Evolutionary conservation across 1,284 basidiomycete species (phyloP).

Genomic region (Tetrapyrgos nigripes): DNA sequence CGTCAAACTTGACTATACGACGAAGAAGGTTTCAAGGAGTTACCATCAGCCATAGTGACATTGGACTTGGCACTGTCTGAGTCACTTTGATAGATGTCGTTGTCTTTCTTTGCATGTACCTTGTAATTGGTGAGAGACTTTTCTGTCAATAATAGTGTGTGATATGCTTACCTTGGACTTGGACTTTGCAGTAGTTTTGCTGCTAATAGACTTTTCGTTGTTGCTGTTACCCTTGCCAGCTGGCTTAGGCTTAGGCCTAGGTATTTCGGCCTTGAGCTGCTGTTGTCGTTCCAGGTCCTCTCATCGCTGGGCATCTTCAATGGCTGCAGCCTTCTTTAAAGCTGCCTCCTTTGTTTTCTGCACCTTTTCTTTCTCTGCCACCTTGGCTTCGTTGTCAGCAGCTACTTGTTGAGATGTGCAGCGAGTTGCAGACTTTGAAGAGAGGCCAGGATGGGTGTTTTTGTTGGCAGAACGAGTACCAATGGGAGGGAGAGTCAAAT

Average conservation of each 20-base stretch:
- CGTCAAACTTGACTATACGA: neutral
- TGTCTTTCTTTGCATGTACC: too few relatives aligned
- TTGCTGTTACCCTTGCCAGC: neutral
- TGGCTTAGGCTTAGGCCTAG: too few relatives aligned
- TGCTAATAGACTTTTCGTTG: too few relatives aligned
- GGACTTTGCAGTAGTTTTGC: too few relatives aligned
- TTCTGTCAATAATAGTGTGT: too few relatives aligned
- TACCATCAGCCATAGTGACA: neutral
- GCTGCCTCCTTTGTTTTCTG: neutral
- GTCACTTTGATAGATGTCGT: too few relatives aligned
- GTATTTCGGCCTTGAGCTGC: neutral
- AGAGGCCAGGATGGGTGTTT: neutral
- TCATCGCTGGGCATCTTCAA: neutral
- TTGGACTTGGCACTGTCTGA: neutral
- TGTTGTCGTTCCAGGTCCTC: neutral
- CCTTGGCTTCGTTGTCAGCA: too few relatives aligned
- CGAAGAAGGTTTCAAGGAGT: neutral
- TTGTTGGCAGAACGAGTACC: neutral
- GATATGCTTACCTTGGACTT: too few relatives aligned
- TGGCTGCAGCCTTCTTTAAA: neutral
- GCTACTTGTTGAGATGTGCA: neutral
- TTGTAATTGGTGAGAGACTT: too few relatives aligned
- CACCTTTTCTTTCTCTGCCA: neutral
- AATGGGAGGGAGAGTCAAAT: too few relatives aligned
- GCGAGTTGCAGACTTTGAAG: neutral